Evolutionary conservation across 2,329 filamentous ascomycete genomes (phyloP), one percentile per base, ranked within the genome.

Genomic region (Cryphonectria nitschkei): DNA sequence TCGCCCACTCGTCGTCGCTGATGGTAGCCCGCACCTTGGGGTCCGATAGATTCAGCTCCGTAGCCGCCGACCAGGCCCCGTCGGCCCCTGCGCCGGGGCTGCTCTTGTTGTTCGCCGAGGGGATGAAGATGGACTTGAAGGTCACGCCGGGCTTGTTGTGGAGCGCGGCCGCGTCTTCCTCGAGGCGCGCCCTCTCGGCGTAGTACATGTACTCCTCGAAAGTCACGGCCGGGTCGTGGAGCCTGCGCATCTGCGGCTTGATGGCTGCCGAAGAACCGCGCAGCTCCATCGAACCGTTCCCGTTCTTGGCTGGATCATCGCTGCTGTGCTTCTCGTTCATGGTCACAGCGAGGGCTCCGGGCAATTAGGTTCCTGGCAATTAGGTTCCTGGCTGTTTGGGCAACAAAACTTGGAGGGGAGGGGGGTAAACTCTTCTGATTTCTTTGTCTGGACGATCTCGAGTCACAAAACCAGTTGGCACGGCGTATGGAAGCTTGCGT

Each of bases 151-250:
- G 22, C 54, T 39, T 68, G n/a, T 32, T 50, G 14, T 32, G 2
- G n/a, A 39, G 63, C 13, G 62, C 54, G 43, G 14, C 41, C 2
- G 41, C 65, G 56, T 73, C 69, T 41, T 73, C 71, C 22, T 73
- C 68, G 56, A 56, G 66, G 14, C 71, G 71, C 7, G 71, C 29
- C 1, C 67, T 29, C n/a, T 70, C 71, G 14, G 71, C 71, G 37
- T 73, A 73, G 71, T 56, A 73, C 67, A 73, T 65, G 66, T 73
- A 73, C 52, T 73, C 71, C 65, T 73, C 71, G n/a, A 73, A 67
- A 0, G 65, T 68, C 46, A 73, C 71, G 22, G 43, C 60, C 1
- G 71, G 71, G 32, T 73, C 71, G 66, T 71, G 69, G 16, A 73
- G 69, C 50, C 63, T 56, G 26, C 71, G 71, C 16, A 71, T 61